A percentile compares a stretch with the other conserved stretches of the same genome.
Evolutionary conservation across 768 basidiomycete genomes (phyloP).

Genomic region (Lentinula detonsa): DNA sequence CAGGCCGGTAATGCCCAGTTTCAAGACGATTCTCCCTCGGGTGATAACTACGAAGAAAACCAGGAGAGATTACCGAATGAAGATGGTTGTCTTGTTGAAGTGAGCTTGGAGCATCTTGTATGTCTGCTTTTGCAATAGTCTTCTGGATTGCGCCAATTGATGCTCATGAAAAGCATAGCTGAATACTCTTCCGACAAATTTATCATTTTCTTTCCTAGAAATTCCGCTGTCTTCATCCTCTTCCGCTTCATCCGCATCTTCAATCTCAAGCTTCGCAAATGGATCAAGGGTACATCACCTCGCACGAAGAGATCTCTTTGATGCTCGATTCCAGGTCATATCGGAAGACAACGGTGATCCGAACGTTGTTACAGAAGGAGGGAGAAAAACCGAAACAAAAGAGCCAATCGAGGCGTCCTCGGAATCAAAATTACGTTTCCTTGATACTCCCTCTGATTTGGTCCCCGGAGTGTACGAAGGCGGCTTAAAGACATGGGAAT

Average conservation of each 20-base stretch:
- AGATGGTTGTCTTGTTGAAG: background rate
- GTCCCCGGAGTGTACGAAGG: constrained; percentile 93
- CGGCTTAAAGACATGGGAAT: constrained; percentile 97
- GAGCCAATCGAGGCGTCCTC: constrained; percentile 3
- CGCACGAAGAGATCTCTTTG: constrained; percentile 83
- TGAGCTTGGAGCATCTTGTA: background rate
- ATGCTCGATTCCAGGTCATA: constrained; percentile 92
- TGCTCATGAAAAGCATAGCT: background rate
- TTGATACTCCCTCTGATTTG: constrained; percentile 85
- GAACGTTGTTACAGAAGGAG: constrained; percentile 22
- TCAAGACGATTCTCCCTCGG: background rate
- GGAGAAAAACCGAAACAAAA: constrained; percentile 12
- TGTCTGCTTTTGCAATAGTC: background rate
- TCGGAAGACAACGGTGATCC: constrained; percentile 31
- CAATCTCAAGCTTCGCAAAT: background rate
- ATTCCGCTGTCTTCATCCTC: background rate
- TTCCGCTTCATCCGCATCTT: background rate
- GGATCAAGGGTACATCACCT: constrained; percentile 23
- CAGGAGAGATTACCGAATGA: background rate
- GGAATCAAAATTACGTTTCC: constrained; percentile 46
- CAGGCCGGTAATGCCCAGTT: background rate
- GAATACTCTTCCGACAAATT: background rate
- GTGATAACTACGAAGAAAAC: background rate
- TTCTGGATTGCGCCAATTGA: background rate
- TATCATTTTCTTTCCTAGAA: background rate